phyloP scores from a whole-genome alignment of 805 yeast genomes.

The Yarrowia keelungensis region DNA sequence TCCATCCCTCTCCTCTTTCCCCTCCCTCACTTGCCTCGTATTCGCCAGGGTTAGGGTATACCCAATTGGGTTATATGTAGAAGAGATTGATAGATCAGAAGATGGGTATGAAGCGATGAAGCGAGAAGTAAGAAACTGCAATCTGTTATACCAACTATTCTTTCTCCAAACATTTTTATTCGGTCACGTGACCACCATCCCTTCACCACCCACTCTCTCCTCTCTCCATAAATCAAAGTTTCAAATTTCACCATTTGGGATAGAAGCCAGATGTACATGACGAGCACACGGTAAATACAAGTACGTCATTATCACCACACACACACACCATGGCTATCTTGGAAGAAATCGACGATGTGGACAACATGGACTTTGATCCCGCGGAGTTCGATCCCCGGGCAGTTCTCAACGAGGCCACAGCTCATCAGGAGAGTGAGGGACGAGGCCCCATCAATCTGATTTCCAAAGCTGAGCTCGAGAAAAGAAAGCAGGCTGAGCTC shows the following conservation, averaged over 20 bases:
- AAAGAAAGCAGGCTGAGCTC: slow-evolving; percentile 5
- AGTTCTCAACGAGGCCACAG: slow-evolving; percentile 47
- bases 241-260: slow-evolving; percentile 28
- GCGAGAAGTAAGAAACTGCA: too few species aligned
- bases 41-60: too few species aligned
- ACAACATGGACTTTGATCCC: slow-evolving; percentile 90
- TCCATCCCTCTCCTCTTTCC: too few species aligned
- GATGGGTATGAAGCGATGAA: too few species aligned
- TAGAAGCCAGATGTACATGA: neutral
- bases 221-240: slow-evolving; percentile 15
- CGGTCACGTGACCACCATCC: neutral
- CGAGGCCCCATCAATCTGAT: slow-evolving; percentile 38
- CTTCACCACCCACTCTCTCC: neutral
- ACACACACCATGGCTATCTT: slow-evolving; percentile 46
- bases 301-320: slow-evolving; percentile 2
- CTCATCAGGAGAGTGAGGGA: slow-evolving; percentile 27
- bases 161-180: neutral
- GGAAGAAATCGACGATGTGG: slow-evolving; percentile 71
- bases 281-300: neutral
- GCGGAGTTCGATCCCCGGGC: slow-evolving; percentile 81
- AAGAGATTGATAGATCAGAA: too few species aligned
- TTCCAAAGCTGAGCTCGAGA: slow-evolving; percentile 41
- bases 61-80: neutral
- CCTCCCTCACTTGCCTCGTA: too few species aligned
- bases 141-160: too few species aligned